Conservation (phyloP, 345 rosid genomes). For the Erodium maritimum region DNA sequence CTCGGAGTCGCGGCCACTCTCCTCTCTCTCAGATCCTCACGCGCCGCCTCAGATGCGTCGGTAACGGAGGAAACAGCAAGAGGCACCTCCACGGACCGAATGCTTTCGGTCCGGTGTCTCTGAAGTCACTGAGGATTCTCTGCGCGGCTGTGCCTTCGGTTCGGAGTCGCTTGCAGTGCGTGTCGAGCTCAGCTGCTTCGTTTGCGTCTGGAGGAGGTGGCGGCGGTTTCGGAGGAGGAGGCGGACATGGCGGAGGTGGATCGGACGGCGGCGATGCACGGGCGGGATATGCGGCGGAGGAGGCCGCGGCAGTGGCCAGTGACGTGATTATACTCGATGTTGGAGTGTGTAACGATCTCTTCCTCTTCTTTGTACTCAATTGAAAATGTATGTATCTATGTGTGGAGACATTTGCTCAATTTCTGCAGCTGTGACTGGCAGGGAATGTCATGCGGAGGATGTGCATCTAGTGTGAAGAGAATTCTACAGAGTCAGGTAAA, state of each 20-base stretch:
- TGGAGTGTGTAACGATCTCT: slow-evolving; percentile 38
- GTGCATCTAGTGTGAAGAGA: slow-evolving; percentile 90
- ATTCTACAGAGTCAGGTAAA: slow-evolving; percentile 87
- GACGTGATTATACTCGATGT: slow-evolving; percentile 86
- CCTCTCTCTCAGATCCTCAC: neutral
- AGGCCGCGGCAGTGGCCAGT: slow-evolving; percentile 31
- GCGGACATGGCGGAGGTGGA: slow-evolving; percentile 31
- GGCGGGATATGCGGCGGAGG: slow-evolving; percentile 35
- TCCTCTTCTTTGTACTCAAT: slow-evolving; percentile 3
- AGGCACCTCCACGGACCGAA: neutral
- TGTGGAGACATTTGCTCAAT: neutral
- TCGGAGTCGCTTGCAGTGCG: slow-evolving; percentile 13
- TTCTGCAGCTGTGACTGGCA: slow-evolving; percentile 8
- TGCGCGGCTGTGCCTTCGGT: neutral
- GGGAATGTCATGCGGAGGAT: slow-evolving; percentile 99
- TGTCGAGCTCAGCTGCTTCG: slow-evolving; percentile 38
- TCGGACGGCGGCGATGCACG: slow-evolving; percentile 31
- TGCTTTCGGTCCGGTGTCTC: neutral
- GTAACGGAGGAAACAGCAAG: neutral
- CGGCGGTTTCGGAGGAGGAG: slow-evolving; percentile 31
- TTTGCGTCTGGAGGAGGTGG: slow-evolving; percentile 35
- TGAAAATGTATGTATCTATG: neutral
- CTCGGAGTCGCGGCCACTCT: neutral
- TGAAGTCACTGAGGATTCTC: neutral
- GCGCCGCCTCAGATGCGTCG: neutral